These are phyloP conservation scores for Scalesia atractyloides DNA, from an alignment of 129 eudicot genomes.

Conservation along the genomic window DNA sequence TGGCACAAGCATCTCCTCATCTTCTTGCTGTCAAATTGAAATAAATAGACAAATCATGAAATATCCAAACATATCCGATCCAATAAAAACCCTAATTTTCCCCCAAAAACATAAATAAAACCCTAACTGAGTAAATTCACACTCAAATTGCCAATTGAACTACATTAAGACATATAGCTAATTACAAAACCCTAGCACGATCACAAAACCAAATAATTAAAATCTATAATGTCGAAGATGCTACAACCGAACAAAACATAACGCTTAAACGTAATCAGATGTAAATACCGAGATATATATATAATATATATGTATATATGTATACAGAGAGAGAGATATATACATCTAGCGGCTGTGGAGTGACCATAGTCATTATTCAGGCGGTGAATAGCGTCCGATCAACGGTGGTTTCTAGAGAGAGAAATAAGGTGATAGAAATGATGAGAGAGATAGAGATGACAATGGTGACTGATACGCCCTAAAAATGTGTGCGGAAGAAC, in stretches of 20 bases:
- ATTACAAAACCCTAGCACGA: conserved; percentile 37
- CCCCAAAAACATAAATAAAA: background rate
- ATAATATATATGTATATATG: background rate
- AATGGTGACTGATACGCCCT: conserved; percentile 46
- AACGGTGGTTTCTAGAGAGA: conserved; percentile 31
- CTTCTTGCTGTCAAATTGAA: conserved; percentile 61
- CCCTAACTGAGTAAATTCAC: conserved; percentile 21
- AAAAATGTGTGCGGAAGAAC: conserved; percentile 34
- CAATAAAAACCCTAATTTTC: conserved; percentile 28
- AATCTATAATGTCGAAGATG: conserved; percentile 19
- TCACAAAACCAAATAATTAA: conserved; percentile 13
- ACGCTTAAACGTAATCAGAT: conserved; percentile 16
- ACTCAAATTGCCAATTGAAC: conserved; percentile 31
- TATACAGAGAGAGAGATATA: conserved; percentile 4
- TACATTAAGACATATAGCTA: conserved; percentile 24
- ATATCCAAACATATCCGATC: conserved; percentile 17
- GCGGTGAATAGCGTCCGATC: conserved; percentile 47
- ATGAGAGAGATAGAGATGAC: conserved; percentile 28
- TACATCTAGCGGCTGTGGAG: conserved; percentile 88
- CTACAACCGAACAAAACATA: conserved; percentile 34
- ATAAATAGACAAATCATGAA: conserved; percentile 10
- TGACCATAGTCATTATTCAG: conserved; percentile 70
- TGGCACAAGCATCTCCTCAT: conserved; percentile 95
- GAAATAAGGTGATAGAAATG: conserved; percentile 14
- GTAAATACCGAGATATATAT: background rate